Percentiles rank a stretch among this genome's conserved stretches.
Evolutionary conservation across 257 asterid genomes (phyloP).

Genomic region (Catharanthus roseus): DNA sequence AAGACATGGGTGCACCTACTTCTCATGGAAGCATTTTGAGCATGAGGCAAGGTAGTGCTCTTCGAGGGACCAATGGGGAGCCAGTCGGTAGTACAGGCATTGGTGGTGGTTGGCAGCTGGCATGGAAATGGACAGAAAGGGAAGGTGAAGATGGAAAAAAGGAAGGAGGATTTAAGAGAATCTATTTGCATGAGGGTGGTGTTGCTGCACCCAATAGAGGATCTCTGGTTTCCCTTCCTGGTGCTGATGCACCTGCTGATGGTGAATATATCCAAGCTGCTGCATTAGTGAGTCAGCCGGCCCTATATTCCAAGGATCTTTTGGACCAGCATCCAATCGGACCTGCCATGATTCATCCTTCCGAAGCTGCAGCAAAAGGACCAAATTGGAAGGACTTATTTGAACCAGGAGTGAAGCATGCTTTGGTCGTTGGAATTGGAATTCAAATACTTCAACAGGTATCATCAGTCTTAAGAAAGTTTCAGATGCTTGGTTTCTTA

Average conservation of each 20-base stretch:
- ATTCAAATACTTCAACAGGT: conserved; percentile 73
- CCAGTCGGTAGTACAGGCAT: conserved; percentile 36
- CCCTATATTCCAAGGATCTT: conserved; percentile 35
- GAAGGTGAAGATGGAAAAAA: conserved; percentile 34
- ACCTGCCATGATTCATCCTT: conserved; percentile 40
- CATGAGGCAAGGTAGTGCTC: conserved; percentile 27
- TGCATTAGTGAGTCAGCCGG: conserved; percentile 61
- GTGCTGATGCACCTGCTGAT: conserved; percentile 35
- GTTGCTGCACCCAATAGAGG: conserved; percentile 33
- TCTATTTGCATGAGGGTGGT: conserved; percentile 51
- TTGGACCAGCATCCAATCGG: conserved; percentile 41
- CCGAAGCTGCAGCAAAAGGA: conserved; percentile 37
- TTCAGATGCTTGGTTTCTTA: neutral
- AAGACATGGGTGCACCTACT: conserved; percentile 26
- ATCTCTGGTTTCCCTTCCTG: conserved; percentile 36
- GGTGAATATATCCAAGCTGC: conserved; percentile 45
- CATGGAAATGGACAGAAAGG: conserved; percentile 53
- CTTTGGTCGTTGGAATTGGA: conserved; percentile 58
- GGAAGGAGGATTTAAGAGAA: conserved; percentile 49
- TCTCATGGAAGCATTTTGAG: conserved; percentile 24
- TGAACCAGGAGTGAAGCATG: conserved; percentile 69
- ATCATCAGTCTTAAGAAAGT: conserved; percentile 1
- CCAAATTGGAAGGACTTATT: conserved; percentile 39
- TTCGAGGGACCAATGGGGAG: conserved; percentile 28
- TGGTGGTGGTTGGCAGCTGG: conserved; percentile 84